A percentile compares a stretch with the other conserved stretches of the same genome.
Evolutionary conservation across 2,329 filamentous ascomycete species (phyloP).

Genomic region (Thermothelomyces thermophilus): DNA sequence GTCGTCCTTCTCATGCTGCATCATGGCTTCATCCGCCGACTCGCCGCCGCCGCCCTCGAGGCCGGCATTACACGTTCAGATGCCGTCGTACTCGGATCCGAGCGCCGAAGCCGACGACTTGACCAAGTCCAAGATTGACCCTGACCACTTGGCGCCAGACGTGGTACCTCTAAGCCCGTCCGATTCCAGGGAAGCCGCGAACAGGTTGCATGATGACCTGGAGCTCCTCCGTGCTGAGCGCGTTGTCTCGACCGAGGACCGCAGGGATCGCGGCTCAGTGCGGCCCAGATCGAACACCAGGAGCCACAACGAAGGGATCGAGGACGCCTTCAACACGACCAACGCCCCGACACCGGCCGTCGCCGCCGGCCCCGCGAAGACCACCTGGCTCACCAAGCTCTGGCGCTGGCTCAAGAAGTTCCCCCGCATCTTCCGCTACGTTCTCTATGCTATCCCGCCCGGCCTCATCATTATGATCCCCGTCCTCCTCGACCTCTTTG

Average conservation of each 20-base stretch:
- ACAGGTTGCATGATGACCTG: conserved; percentile 42
- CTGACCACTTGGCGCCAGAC: conserved; percentile 17
- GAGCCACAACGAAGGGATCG: conserved; percentile 32
- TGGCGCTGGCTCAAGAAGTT: conserved; percentile 43
- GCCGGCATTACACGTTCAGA: conserved; percentile 20
- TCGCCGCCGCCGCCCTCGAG: conserved; percentile 1
- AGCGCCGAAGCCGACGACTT: conserved; percentile 8
- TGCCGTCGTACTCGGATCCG: conserved; percentile 15
- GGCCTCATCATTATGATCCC: conserved; percentile 41
- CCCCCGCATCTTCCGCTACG: conserved; percentile 43
- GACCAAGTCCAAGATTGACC: conserved; percentile 12
- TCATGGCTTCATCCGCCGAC: conserved; percentile 14
- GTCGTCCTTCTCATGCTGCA: conserved; percentile 1
- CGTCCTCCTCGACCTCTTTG: conserved; percentile 38
- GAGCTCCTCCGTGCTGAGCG: conserved; percentile 44
- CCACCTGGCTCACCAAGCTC: conserved; percentile 30
- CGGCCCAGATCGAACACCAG: conserved; percentile 28
- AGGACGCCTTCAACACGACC: conserved; percentile 40
- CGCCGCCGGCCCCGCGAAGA: conserved; percentile 11
- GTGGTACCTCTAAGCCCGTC: conserved; percentile 16
- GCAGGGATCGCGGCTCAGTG: conserved; percentile 34
- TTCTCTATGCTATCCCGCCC: conserved; percentile 43
- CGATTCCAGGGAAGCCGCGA: conserved; percentile 29
- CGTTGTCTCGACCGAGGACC: conserved; percentile 39
- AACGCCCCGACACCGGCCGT: conserved; percentile 1